Evolutionary conservation across 202 grass and related monocot genomes (phyloP), one percentile per base, ranked within the genome.

Genomic region (Bolboschoenoplectus hybrid): DNA sequence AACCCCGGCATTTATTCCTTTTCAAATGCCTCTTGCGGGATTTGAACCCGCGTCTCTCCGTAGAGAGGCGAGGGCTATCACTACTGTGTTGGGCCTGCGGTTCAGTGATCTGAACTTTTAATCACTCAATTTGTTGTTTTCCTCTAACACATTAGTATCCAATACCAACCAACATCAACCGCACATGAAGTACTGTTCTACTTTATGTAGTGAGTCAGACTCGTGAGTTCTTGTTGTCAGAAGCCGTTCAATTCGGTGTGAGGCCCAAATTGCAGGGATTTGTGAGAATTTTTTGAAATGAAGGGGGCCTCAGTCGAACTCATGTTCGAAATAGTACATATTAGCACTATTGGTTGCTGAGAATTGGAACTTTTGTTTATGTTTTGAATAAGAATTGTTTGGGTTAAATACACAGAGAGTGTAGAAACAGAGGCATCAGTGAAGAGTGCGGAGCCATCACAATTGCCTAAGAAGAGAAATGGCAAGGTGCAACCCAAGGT

Each of bases 401-500:
- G 17, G 20, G 7, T 7, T 80, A 36, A 76, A 84, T 26, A 72
- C 16, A 72, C 16, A 62, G 71, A 81, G 7, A 16, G 62, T 9
- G 88, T 78, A 74, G 88, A 93, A 81, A 88, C 71, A 52, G 83
- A 65, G 80, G 44, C 72, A 13, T 41, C 55, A 0, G 60, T 82
- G 6, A 84, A 88, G 2, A 44, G 7, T 71, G 66, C 7, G n/a
- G 84, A 82, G 43, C 35, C 58, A 9, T 39, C 62, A n/a, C 81
- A 90, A 38, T 84, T 46, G 16, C 47, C 81, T 80, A 90, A 61
- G 63, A 90, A 74, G 89, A 66, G 64, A 69, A 57, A 69, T 62
- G 55, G n/a, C 65, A 82, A 86, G 52, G 62, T 34, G 43, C 63
- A 46, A 14, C 14, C 71, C 9, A 84, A 62, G 40, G 51, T 20